Percentiles rank a stretch among this genome's conserved stretches.
These are phyloP conservation scores for Paraleonurus japonicus DNA, from an alignment of 257 asterid genomes.

Conservation along the genomic window DNA sequence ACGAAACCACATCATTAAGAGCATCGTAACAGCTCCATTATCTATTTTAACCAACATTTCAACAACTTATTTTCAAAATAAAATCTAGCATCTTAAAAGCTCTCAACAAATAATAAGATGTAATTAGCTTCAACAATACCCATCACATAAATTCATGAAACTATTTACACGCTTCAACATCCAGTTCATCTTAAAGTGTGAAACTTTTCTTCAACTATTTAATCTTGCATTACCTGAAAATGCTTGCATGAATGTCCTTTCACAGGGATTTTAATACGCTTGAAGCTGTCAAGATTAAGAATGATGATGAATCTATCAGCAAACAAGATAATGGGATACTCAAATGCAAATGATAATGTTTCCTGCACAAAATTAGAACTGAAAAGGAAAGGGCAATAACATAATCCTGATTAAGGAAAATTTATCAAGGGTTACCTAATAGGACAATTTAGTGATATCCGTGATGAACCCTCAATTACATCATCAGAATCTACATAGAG, in stretches of 20 bases:
- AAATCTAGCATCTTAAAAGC: not conserved
- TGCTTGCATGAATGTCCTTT: slow-evolving; percentile 92
- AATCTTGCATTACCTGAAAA: slow-evolving; percentile 65
- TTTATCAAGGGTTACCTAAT: slow-evolving; percentile 58
- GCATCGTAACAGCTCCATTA: not conserved
- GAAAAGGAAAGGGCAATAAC: not conserved
- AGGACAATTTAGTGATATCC: slow-evolving; percentile 92
- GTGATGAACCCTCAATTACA: slow-evolving; percentile 78
- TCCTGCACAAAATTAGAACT: not conserved
- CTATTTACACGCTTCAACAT: no score
- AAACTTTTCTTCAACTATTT: slow-evolving; percentile 13
- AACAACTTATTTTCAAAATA: not conserved
- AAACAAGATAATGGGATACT: slow-evolving; percentile 3
- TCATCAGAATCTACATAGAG: slow-evolving; percentile 75
- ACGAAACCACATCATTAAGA: not conserved
- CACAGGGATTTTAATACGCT: slow-evolving; percentile 72
- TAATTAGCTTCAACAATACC: not conserved
- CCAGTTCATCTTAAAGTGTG: not conserved
- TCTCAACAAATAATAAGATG: not conserved
- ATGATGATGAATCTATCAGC: slow-evolving; percentile 22
- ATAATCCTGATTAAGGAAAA: slow-evolving; percentile 7
- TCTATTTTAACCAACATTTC: not conserved
- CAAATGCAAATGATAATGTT: not conserved
- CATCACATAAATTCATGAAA: not conserved
- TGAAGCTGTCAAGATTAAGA: slow-evolving; percentile 58